Evolutionary conservation across 2,329 filamentous ascomycete species (phyloP).

Genomic region (Phyllosticta citribraziliensis): DNA sequence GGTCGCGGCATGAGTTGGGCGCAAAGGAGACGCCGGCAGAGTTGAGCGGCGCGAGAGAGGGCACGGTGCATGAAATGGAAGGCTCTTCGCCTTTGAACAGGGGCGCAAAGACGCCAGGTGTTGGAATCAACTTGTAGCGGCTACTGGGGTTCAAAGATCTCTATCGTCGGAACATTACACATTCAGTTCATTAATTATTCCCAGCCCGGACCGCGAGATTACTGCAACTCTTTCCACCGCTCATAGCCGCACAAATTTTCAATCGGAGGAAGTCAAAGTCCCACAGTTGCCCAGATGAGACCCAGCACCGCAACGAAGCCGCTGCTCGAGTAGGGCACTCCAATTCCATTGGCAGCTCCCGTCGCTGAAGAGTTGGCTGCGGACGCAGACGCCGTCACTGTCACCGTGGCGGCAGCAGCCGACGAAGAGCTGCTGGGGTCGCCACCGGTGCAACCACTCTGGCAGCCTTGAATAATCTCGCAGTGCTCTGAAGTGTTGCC

Average conservation of each 20-base stretch:
- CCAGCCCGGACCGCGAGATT: background rate
- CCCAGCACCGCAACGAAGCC: background rate
- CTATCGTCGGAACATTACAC: background rate
- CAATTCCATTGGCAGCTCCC: background rate
- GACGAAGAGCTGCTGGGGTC: background rate
- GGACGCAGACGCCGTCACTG: background rate
- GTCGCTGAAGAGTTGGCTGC: background rate
- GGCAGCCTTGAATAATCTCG: background rate
- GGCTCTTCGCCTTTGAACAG: background rate
- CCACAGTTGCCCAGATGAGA: background rate
- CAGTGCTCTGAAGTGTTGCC: constrained; percentile 5
- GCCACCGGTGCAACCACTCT: constrained; percentile 5
- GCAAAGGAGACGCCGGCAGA: background rate
- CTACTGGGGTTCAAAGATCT: background rate
- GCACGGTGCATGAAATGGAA: constrained; percentile 3
- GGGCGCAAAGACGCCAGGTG: background rate
- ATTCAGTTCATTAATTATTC: background rate
- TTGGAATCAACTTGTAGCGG: background rate
- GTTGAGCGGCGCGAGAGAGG: background rate
- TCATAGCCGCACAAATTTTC: background rate
- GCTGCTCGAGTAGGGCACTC: background rate
- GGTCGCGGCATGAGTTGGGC: constrained; percentile 2
- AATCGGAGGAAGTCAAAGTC: background rate
- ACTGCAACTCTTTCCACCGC: background rate
- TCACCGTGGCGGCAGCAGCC: background rate